Percentiles rank a stretch among this genome's conserved stretches.
These are phyloP conservation scores for Solanum microdontum DNA, from an alignment of 257 asterid genomes.

Conservation along the genomic window DNA sequence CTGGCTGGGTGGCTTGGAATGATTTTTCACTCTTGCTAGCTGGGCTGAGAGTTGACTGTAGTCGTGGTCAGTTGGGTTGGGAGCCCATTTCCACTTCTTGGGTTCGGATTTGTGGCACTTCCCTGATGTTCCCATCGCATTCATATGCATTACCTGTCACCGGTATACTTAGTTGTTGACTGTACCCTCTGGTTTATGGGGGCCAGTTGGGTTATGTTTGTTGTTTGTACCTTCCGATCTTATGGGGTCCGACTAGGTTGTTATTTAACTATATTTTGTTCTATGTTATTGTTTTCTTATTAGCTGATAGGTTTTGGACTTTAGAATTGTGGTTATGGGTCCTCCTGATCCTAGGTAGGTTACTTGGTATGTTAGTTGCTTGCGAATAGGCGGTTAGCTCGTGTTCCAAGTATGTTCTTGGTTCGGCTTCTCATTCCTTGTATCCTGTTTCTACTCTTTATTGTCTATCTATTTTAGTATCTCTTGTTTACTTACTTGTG, in stretches of 20 bases:
- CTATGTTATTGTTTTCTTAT: too few relatives aligned
- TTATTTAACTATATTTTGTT: background rate
- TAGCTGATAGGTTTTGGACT: too few relatives aligned
- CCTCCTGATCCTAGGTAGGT: too few relatives aligned
- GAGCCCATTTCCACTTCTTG: background rate
- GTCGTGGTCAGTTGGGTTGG: background rate
- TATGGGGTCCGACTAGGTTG: background rate
- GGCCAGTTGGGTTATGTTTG: background rate
- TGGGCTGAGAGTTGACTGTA: background rate
- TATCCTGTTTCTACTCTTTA: too few relatives aligned
- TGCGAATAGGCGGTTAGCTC: too few relatives aligned
- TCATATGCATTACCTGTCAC: background rate
- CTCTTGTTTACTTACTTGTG: too few relatives aligned
- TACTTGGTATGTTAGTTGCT: too few relatives aligned
- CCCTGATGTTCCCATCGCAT: background rate
- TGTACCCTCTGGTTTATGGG: background rate
- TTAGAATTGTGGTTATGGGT: too few relatives aligned
- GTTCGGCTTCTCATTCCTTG: too few relatives aligned
- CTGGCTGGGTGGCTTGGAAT: too few relatives aligned
- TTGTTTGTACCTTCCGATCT: background rate
- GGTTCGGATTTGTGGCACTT: background rate
- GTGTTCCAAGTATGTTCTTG: too few relatives aligned
- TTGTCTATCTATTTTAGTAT: too few relatives aligned
- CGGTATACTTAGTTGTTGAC: background rate
- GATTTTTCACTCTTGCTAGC: background rate